phyloP scores from a whole-genome alignment of 129 eudicot species.

The Calendula officinalis region DNA sequence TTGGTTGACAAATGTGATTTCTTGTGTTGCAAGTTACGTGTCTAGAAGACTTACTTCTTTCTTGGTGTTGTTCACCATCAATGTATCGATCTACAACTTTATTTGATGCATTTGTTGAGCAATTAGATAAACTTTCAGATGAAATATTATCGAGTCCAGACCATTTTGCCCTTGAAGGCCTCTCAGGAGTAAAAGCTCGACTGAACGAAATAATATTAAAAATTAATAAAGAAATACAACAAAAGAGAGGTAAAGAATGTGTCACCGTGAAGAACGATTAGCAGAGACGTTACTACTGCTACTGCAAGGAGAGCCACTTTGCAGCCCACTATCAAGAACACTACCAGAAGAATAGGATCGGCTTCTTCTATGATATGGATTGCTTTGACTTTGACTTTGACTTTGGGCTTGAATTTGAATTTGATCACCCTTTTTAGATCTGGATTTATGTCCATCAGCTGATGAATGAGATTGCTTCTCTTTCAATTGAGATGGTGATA shows the following conservation, averaged over 20 bases:
- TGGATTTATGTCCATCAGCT: slow-evolving; percentile 39
- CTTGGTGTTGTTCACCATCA: slow-evolving; percentile 86
- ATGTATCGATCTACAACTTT: slow-evolving; percentile 85
- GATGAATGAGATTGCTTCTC: slow-evolving; percentile 45
- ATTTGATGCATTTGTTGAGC: slow-evolving; percentile 60
- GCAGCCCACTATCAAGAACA: slow-evolving; percentile 41
- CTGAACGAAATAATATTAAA: slow-evolving; percentile 30
- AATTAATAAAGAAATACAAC: neutral
- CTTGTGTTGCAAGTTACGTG: slow-evolving; percentile 34
- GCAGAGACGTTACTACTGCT: slow-evolving; percentile 48
- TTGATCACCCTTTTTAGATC: slow-evolving; percentile 43
- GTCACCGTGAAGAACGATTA: slow-evolving; percentile 56
- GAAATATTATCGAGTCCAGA: slow-evolving; percentile 35
- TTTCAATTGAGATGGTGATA: slow-evolving; percentile 40
- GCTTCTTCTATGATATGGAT: slow-evolving; percentile 70
- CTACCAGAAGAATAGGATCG: slow-evolving; percentile 80
- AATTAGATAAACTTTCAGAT: slow-evolving; percentile 40
- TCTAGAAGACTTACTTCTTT: slow-evolving; percentile 21
- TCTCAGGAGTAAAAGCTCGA: slow-evolving; percentile 74
- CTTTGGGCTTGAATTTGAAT: slow-evolving; percentile 27
- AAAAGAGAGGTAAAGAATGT: slow-evolving; percentile 7
- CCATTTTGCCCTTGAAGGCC: slow-evolving; percentile 50
- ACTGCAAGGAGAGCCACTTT: slow-evolving; percentile 67
- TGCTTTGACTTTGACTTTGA: slow-evolving; percentile 23
- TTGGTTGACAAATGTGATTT: slow-evolving; percentile 35